A percentile compares a stretch with the other conserved stretches of the same genome.
Conservation (phyloP, 306 rosid species). For the Canavalia ensiformis region DNA sequence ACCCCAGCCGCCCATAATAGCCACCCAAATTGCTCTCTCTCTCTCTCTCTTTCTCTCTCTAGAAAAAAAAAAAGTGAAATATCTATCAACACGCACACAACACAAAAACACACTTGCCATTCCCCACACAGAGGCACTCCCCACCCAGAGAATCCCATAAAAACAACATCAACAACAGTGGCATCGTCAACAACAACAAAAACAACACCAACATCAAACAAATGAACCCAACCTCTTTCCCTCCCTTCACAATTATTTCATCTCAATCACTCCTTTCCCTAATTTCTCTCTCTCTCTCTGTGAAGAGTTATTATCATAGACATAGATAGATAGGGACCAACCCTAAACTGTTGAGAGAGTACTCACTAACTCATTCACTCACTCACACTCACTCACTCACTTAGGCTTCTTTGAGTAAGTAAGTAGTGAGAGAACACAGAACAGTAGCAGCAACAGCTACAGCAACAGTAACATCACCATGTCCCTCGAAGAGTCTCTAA, state of each 20-base stretch:
- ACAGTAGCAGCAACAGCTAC: too few relatives aligned
- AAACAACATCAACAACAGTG: constrained; percentile 50
- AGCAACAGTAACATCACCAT: constrained; percentile 33
- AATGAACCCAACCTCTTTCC: constrained; percentile 47
- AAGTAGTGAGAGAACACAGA: too few relatives aligned
- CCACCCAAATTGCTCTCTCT: constrained; percentile 77
- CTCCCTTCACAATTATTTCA: constrained; percentile 41
- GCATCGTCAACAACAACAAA: constrained; percentile 43
- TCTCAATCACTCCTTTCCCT: constrained; percentile 11
- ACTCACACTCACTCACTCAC: background rate
- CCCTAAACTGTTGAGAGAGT: constrained; percentile 39
- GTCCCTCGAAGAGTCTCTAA: constrained; percentile 78
- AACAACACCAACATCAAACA: constrained; percentile 47
- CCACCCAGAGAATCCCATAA: constrained; percentile 59
- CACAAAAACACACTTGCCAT: background rate
- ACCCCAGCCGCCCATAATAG: constrained; percentile 87
- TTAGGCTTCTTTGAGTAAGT: background rate
- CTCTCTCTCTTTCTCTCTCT: constrained; percentile 41
- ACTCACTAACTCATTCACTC: background rate
- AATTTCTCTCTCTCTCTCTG: background rate
- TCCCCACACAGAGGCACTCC: background rate
- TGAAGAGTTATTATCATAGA: constrained; percentile 9
- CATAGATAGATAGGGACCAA: constrained; percentile 35
- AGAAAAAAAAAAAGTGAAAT: constrained; percentile 38
- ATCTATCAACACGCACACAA: constrained; percentile 47